These are phyloP conservation scores for Houttuynia cordata DNA, from an alignment of 164 flowering plant species.

Conservation along the genomic window DNA sequence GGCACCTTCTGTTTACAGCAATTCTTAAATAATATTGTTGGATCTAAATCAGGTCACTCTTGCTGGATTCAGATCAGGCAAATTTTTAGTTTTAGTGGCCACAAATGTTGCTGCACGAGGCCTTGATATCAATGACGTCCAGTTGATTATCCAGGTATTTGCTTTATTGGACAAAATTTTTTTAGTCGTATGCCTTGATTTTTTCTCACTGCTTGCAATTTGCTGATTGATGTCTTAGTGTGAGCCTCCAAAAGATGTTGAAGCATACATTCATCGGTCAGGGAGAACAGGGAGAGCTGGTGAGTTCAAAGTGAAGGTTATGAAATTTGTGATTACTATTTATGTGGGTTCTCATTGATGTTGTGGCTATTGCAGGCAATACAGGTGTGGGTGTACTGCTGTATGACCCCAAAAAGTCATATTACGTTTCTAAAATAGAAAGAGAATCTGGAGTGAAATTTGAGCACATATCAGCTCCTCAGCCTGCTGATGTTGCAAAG, in stretches of 20 bases:
- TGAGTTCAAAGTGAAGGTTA: conserved; percentile 9
- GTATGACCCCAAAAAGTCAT: conserved; percentile 73
- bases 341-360: conserved; percentile 1
- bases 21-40: not conserved
- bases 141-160: conserved; percentile 83
- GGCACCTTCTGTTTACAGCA: not conserved
- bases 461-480: conserved; percentile 82
- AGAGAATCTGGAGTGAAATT: conserved; percentile 91
- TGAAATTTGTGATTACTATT: not conserved
- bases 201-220: not conserved
- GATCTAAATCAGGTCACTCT: conserved; percentile 56
- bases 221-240: conserved; percentile 33
- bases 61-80: conserved; percentile 78
- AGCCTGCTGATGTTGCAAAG: conserved; percentile 78
- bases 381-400: conserved; percentile 90
- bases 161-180: not conserved
- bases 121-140: conserved; percentile 89
- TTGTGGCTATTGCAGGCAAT: conserved; percentile 33
- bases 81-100: conserved; percentile 76
- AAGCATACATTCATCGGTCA: conserved; percentile 94
- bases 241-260: conserved; percentile 97
- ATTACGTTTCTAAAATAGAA: conserved; percentile 50
- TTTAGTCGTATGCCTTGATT: too few species aligned
- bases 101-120: conserved; percentile 98
- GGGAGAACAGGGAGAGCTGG: conserved; percentile 98